A percentile compares a stretch with the other conserved stretches of the same genome.
These are phyloP conservation scores for Suillus subaureus DNA, from an alignment of 768 basidiomycete genomes.

Conservation along the genomic window DNA sequence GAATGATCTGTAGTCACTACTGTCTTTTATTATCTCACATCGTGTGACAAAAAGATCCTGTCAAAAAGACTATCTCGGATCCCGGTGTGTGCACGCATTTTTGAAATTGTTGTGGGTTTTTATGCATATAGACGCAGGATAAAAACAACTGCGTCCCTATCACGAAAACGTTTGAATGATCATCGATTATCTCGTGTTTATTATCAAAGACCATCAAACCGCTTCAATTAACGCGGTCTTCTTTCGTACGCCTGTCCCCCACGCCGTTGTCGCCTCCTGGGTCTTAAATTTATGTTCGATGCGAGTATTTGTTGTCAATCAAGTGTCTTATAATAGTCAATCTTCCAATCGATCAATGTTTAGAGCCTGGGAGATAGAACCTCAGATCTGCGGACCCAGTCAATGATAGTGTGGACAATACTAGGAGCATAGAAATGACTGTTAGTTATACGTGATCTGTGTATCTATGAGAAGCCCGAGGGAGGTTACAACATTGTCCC, in stretches of 20 bases:
- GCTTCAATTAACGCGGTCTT: no score
- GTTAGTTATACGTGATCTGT: slow-evolving; percentile 29
- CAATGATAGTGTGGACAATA: slow-evolving; percentile 16
- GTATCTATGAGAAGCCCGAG: slow-evolving; percentile 17
- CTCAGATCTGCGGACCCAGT: slow-evolving; percentile 8
- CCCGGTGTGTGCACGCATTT: no score
- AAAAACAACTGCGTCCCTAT: no score
- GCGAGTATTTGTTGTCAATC: slow-evolving; percentile 23
- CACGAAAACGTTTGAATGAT: no score
- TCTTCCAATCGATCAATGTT: slow-evolving; percentile 10
- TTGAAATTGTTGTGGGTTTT: no score
- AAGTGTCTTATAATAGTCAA: slow-evolving; percentile 13
- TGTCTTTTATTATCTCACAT: no score
- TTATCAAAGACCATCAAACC: no score
- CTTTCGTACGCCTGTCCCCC: not conserved
- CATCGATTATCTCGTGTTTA: no score
- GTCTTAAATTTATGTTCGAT: slow-evolving; percentile 23
- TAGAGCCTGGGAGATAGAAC: slow-evolving; percentile 8
- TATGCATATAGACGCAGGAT: no score
- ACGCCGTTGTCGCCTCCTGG: slow-evolving; percentile 14
- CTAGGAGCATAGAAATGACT: slow-evolving; percentile 8
- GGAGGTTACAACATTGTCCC: slow-evolving; percentile 9
- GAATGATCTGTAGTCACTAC: no score
- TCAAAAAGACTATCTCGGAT: no score
- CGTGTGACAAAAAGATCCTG: no score